Percentiles rank a stretch among this genome's conserved stretches.
phyloP scores from a whole-genome alignment of 1,284 basidiomycete genomes.

The Chondrostereum purpureum region DNA sequence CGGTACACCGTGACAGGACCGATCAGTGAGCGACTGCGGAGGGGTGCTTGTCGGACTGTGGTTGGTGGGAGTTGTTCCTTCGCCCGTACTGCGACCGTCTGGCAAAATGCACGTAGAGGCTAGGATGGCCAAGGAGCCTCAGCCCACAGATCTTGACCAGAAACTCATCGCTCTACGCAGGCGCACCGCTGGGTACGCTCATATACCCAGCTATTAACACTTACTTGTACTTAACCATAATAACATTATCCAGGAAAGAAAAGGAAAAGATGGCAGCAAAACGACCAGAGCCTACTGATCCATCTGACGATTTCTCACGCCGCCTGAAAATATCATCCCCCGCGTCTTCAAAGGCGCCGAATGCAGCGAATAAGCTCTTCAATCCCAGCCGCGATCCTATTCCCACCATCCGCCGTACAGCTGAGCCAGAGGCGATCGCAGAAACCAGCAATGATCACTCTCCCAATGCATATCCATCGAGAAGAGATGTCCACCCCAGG shows the following conservation, averaged over 20 bases:
- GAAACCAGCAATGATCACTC: slow-evolving; percentile 33
- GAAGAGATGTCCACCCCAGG: slow-evolving; percentile 29
- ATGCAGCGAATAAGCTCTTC: slow-evolving; percentile 48
- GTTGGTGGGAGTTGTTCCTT: neutral
- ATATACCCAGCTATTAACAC: slow-evolving; percentile 21
- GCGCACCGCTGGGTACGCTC: slow-evolving; percentile 52
- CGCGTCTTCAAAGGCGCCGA: slow-evolving; percentile 30
- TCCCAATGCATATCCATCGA: slow-evolving; percentile 21
- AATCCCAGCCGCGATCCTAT: slow-evolving; percentile 68
- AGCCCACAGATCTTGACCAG: slow-evolving; percentile 62
- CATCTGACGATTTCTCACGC: slow-evolving; percentile 65
- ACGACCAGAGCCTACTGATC: slow-evolving; percentile 28
- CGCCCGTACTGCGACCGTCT: neutral
- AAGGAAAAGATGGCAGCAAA: slow-evolving; percentile 31
- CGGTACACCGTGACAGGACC: neutral
- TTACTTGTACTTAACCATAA: slow-evolving; percentile 21
- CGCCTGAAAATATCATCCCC: slow-evolving; percentile 59
- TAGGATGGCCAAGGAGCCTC: slow-evolving; percentile 17
- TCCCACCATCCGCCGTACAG: slow-evolving; percentile 45
- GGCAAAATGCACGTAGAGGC: neutral
- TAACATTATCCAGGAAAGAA: slow-evolving; percentile 21
- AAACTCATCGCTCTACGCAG: slow-evolving; percentile 60
- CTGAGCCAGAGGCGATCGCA: slow-evolving; percentile 56
- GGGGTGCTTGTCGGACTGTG: neutral
- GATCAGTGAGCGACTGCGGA: neutral